Evolutionary conservation across 2,329 filamentous ascomycete species (phyloP).

Genomic region (Botrytis galanthina): DNA sequence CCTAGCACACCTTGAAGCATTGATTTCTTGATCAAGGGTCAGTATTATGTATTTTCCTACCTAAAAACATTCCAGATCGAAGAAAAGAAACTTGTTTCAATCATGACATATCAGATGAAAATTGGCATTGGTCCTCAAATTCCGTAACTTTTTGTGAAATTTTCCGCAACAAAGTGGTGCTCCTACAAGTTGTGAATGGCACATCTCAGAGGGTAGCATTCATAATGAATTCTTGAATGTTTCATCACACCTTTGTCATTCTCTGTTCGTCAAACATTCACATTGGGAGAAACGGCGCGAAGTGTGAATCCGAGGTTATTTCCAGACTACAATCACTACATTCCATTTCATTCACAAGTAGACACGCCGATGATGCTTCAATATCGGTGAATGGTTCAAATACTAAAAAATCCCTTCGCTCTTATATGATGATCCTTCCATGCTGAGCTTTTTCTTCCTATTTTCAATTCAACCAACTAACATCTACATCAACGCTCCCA

Average conservation of each 20-base stretch:
- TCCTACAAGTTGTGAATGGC: neutral
- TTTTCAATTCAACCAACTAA: neutral
- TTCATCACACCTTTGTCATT: neutral
- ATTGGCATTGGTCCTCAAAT: neutral
- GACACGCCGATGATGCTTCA: neutral
- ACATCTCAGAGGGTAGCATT: too few relatives aligned
- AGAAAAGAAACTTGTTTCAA: too few relatives aligned
- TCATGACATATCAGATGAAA: too few relatives aligned
- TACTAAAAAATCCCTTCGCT: fast-evolving
- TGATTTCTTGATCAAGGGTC: neutral
- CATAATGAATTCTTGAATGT: neutral
- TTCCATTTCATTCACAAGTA: neutral
- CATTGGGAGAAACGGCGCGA: neutral
- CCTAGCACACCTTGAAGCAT: neutral
- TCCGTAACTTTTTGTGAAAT: fast-evolving
- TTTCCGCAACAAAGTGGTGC: neutral
- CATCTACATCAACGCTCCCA: too few relatives aligned
- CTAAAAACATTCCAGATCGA: too few relatives aligned
- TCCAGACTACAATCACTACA: neutral
- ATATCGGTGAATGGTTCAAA: neutral
- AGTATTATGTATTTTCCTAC: too few relatives aligned
- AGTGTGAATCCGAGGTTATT: neutral
- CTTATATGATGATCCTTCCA: neutral
- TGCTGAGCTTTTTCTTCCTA: neutral
- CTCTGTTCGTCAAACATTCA: neutral